Conservation (phyloP, 306 rosid species). For the Dalbergia cochinchinensis region DNA sequence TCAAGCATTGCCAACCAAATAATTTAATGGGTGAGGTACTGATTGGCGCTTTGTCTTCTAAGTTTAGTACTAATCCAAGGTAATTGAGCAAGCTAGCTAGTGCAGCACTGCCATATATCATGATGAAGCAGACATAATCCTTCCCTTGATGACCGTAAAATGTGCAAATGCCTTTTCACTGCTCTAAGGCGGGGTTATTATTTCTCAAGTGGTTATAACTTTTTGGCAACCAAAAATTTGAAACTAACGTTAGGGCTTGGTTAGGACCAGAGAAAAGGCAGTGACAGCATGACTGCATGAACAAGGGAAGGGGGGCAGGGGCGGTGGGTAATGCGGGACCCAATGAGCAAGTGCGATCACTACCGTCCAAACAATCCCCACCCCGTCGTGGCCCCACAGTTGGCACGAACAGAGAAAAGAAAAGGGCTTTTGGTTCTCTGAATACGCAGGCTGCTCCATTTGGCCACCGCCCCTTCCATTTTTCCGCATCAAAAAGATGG, state of each 20-base stretch:
- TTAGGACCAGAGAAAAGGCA: conserved; percentile 35
- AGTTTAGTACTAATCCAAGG: not conserved
- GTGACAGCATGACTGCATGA: not conserved
- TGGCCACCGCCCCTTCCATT: conserved; percentile 55
- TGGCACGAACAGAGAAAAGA: not conserved
- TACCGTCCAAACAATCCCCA: conserved; percentile 44
- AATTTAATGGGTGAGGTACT: not conserved
- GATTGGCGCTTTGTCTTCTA: not conserved
- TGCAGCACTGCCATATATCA: not conserved
- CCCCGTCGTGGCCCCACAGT: conserved; percentile 54
- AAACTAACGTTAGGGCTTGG: too few species aligned
- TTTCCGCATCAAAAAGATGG: not conserved
- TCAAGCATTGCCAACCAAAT: conserved; percentile 8
- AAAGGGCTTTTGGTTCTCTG: conserved; percentile 19
- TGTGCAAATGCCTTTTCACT: not conserved
- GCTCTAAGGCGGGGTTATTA: not conserved
- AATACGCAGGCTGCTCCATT: conserved; percentile 36
- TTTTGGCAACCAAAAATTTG: not conserved
- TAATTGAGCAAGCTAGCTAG: not conserved
- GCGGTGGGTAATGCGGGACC: conserved; percentile 53
- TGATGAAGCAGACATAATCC: conserved; percentile 20
- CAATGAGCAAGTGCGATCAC: conserved; percentile 43
- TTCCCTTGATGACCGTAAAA: conserved; percentile 23
- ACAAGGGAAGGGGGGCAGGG: conserved; percentile 13
- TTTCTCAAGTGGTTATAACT: not conserved